A percentile compares a stretch with the other conserved stretches of the same genome.
Evolutionary conservation across 129 eudicot genomes (phyloP).

Genomic region (Flaveria bidentis): DNA sequence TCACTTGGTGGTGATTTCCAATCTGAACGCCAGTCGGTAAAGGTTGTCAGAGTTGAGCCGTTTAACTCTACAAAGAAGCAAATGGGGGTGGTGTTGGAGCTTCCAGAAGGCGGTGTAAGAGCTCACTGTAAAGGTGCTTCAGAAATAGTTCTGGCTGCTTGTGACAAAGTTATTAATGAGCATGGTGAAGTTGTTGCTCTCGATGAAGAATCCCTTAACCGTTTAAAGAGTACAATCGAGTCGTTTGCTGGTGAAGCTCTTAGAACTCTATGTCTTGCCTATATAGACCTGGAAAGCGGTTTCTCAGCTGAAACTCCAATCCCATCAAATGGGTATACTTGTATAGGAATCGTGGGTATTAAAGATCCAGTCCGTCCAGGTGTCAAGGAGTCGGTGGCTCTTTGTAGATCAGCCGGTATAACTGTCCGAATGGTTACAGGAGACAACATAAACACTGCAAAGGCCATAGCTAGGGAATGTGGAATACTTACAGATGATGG

Average conservation of each 20-base stretch:
- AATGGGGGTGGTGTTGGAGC: slow-evolving; percentile 92
- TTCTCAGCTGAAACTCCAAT: slow-evolving; percentile 61
- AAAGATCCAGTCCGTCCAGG: slow-evolving; percentile 99
- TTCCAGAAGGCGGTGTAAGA: slow-evolving; percentile 70
- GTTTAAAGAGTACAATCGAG: slow-evolving; percentile 59
- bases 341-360: slow-evolving; percentile 93
- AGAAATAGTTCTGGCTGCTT: slow-evolving; percentile 78
- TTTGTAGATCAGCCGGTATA: slow-evolving; percentile 88
- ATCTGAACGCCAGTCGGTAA: slow-evolving; percentile 46
- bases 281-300: slow-evolving; percentile 65
- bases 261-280: slow-evolving; percentile 88
- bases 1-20: slow-evolving; percentile 90
- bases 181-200: slow-evolving; percentile 77
- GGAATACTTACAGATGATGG: slow-evolving; percentile 97
- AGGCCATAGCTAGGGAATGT: slow-evolving; percentile 96
- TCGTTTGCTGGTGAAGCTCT: slow-evolving; percentile 89
- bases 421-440: slow-evolving; percentile 96
- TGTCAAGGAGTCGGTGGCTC: slow-evolving; percentile 92
- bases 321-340: slow-evolving; percentile 73
- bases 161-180: slow-evolving; percentile 71
- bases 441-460: slow-evolving; percentile 91
- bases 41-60: slow-evolving; percentile 76
- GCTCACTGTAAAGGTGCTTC: slow-evolving; percentile 97
- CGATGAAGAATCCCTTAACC: slow-evolving; percentile 49
- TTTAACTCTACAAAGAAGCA: slow-evolving; percentile 93